phyloP scores from a whole-genome alignment of 1,139 yeast genomes.

The Yamadazyma diddensiae region DNA sequence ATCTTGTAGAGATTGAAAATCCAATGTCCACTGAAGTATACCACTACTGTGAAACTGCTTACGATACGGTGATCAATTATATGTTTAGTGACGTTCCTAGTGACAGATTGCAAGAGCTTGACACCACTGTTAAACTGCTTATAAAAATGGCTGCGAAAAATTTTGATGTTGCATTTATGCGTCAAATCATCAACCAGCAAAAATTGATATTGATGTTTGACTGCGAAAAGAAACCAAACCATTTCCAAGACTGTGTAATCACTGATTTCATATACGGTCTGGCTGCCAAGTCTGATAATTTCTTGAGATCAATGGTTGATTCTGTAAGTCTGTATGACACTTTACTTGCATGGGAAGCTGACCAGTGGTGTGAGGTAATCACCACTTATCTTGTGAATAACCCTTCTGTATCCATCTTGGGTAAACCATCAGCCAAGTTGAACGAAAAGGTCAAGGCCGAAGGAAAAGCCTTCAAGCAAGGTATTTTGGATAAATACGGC shows the following conservation, averaged over 20 bases:
- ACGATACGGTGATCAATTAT: conserved; percentile 56
- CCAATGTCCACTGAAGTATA: conserved; percentile 78
- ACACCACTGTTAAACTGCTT: conserved; percentile 47
- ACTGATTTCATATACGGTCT: conserved; percentile 80
- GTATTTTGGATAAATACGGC: conserved; percentile 55
- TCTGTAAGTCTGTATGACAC: conserved; percentile 59
- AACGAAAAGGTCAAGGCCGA: conserved; percentile 53
- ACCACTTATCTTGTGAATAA: conserved; percentile 56
- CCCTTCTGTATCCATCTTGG: conserved; percentile 70
- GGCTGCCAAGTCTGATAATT: conserved; percentile 26
- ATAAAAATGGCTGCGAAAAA: conserved; percentile 49
- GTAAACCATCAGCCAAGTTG: conserved; percentile 67
- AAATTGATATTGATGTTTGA: conserved; percentile 60
- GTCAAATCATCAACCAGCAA: conserved; percentile 64
- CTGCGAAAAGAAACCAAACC: conserved; percentile 64
- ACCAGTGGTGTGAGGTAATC: conserved; percentile 65
- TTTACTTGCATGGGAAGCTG: conserved; percentile 57
- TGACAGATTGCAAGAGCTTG: conserved; percentile 53
- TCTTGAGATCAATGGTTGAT: conserved; percentile 52
- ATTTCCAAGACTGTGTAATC: conserved; percentile 66
- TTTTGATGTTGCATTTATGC: conserved; percentile 64
- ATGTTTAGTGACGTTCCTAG: conserved; percentile 76
- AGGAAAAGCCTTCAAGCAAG: conserved; percentile 46
- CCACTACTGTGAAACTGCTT: conserved; percentile 68
- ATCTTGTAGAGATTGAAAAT: conserved; percentile 75